phyloP scores from a whole-genome alignment of 2,329 filamentous ascomycete species.

The Diaporthe sp. region DNA sequence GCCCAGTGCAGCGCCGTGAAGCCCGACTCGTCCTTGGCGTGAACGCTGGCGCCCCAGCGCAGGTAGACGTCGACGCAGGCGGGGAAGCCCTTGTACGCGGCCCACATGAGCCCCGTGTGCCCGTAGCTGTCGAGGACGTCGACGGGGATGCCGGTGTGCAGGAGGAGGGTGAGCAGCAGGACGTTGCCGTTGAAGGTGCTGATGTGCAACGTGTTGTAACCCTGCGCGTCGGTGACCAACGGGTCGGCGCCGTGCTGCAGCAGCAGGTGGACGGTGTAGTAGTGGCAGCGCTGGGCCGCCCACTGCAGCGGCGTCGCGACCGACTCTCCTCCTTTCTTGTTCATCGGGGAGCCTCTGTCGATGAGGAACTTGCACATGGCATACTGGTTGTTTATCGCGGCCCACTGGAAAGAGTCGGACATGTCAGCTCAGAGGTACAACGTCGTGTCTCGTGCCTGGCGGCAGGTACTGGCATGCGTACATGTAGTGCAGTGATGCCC shows the following conservation, averaged over 20 bases:
- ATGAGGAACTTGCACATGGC: conserved; percentile 97
- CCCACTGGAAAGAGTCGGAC: conserved; percentile 74
- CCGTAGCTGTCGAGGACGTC: conserved; percentile 90
- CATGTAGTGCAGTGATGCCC: conserved; percentile 95
- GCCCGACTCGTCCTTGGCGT: conserved; percentile 89
- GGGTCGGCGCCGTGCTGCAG: conserved; percentile 93
- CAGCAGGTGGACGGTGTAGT: conserved; percentile 94
- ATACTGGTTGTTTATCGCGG: conserved; percentile 98
- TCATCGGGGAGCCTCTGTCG: conserved; percentile 86
- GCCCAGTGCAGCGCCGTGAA: conserved; percentile 98
- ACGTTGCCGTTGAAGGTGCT: conserved; percentile 98
- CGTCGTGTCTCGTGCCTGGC: conserved; percentile 18
- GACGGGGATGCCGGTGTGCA: conserved; percentile 95
- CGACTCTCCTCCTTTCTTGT: conserved; percentile 94
- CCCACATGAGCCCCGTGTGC: conserved; percentile 98
- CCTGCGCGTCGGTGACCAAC: conserved; percentile 90
- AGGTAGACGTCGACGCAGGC: conserved; percentile 92
- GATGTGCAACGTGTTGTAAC: conserved; percentile 97
- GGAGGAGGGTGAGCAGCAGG: conserved; percentile 85
- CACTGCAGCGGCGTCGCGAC: conserved; percentile 94
- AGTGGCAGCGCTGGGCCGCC: conserved; percentile 96
- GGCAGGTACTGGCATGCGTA: conserved; percentile 72
- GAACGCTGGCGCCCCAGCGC: conserved; percentile 94
- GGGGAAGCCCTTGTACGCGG: conserved; percentile 96
- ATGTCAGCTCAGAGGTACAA: conserved; percentile 10